Evolutionary conservation across 2,329 filamentous ascomycete species (phyloP), one percentile per base, ranked within the genome.

Genomic region (Trichoderma simmonsii): DNA sequence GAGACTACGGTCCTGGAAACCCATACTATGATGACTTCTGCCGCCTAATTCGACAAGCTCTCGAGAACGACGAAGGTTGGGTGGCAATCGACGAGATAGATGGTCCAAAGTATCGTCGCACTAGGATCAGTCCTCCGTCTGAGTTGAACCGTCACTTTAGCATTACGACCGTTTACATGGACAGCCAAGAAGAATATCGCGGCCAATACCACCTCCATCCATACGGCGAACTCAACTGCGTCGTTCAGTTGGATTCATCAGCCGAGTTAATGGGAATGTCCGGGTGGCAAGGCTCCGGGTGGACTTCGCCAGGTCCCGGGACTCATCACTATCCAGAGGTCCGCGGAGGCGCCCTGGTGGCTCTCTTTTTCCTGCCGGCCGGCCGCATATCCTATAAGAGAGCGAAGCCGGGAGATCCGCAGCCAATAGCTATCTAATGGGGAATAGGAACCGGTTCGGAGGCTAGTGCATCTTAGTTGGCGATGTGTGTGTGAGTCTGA

Each of bases 111-210:
- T 88, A 87, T 73, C 83, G 84, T 1, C 82, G 84, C 6, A 81
- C 80, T 9, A 85, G 84, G 71, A 83, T 89, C 72, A 77, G 81
- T 54, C 74, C 83, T 6, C 87, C 87, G 1, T 81, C 78, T 2
- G 78, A 81, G 9, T 80, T 82, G 43, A 88, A 83, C 32, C 81
- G 83, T 26, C 88, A 81, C 77, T 86, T 88, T 77, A 86, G 83
- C 75, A 87, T 89, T 76, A 89, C 87, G 3, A 85, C 86, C 1
- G 87, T 89, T 21, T 89, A 87, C 76, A 88, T 89, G 83, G 82
- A 87, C n/a, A 84, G 82, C 34, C 71, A 83, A 36, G 82, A 83
- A 6, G 82, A 80, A n/a, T 87, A 85, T 75, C 78, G 79, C 5
- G 86, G 87, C 2, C 86, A 88, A 77, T 87, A 89, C 75, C 85